Evolutionary conservation across 257 asterid species (phyloP).

Genomic region (Solanum boliviense): DNA sequence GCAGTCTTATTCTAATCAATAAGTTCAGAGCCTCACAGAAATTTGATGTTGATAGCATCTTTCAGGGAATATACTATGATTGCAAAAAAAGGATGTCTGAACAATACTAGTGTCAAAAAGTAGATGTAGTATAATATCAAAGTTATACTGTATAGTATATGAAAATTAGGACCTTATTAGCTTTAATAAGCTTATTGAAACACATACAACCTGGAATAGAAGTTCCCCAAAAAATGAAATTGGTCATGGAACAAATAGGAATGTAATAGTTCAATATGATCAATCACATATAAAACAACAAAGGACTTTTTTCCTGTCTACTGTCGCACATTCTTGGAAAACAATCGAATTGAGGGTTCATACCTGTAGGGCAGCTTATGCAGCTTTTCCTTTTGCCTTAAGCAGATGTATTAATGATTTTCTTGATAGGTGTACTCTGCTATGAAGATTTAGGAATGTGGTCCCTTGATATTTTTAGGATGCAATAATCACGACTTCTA

Average conservation of each 20-base stretch:
- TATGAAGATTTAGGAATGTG: background rate
- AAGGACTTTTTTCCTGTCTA: background rate
- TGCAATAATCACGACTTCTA: background rate
- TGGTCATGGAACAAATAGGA: background rate
- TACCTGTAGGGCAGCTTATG: background rate
- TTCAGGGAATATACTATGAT: background rate
- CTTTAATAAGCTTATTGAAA: background rate
- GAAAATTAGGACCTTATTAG: background rate
- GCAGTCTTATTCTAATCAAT: conserved; percentile 4
- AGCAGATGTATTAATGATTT: background rate
- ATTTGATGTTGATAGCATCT: background rate
- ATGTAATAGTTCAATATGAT: background rate
- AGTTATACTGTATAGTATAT: background rate
- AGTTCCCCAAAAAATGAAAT: background rate
- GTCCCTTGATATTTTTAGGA: background rate
- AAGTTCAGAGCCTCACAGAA: background rate
- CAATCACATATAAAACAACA: background rate
- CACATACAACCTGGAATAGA: background rate
- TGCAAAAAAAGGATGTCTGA: background rate
- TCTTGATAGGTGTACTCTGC: background rate
- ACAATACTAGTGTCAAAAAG: background rate
- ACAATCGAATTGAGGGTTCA: background rate
- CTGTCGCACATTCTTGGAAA: background rate
- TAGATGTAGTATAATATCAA: background rate
- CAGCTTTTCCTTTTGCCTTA: background rate